A percentile compares a stretch with the other conserved stretches of the same genome.
Conservation (phyloP, 441 rosid species). For the Isatis lusitanica region DNA sequence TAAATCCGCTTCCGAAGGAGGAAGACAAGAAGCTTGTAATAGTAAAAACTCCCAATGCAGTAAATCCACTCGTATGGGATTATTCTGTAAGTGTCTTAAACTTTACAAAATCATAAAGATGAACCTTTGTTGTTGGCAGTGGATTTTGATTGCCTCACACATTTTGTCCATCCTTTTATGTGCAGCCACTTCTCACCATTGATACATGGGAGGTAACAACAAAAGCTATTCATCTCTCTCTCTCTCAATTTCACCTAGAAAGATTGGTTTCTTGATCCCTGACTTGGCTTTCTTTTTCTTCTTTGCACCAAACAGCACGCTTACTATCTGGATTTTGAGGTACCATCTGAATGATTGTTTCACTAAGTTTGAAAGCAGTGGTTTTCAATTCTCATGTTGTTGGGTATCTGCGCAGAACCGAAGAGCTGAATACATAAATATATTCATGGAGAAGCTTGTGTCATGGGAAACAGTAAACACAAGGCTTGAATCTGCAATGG, state of each 20-base stretch:
- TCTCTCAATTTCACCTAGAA: background rate
- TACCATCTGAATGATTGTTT: conserved; percentile 27
- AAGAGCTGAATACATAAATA: conserved; percentile 63
- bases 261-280: conserved; percentile 16
- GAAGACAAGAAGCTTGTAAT: conserved; percentile 79
- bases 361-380: background rate
- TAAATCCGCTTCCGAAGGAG: conserved; percentile 66
- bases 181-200: conserved; percentile 87
- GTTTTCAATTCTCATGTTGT: conserved; percentile 13
- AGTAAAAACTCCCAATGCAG: conserved; percentile 84
- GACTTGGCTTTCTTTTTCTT: conserved; percentile 5
- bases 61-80: conserved; percentile 90
- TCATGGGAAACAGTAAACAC: conserved; percentile 84
- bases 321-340: conserved; percentile 93
- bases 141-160: background rate
- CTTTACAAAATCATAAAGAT: background rate
- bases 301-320: conserved; percentile 64
- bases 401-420: conserved; percentile 51
- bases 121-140: background rate
- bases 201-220: conserved; percentile 92
- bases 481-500: conserved; percentile 70
- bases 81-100: conserved; percentile 56
- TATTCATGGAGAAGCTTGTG: conserved; percentile 73
- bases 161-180: conserved; percentile 30
- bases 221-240: background rate